Evolutionary conservation across 2,329 filamentous ascomycete genomes (phyloP).

Genomic region (Daldinia sp.): DNA sequence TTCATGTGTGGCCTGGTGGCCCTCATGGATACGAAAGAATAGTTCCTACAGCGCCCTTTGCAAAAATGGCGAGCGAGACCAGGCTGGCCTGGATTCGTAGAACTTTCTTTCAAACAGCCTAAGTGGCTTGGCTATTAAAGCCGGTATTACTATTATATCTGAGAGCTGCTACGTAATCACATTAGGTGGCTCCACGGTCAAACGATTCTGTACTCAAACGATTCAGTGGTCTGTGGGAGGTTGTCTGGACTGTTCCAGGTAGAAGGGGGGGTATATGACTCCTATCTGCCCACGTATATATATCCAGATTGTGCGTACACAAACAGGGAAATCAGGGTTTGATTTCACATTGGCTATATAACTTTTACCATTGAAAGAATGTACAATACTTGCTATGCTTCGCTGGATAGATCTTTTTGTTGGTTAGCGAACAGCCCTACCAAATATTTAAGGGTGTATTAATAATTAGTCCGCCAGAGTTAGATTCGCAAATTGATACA

Average conservation of each 20-base stretch:
- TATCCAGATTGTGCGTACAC: conserved; percentile 22
- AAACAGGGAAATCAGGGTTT: conserved; percentile 7
- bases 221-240: conserved; percentile 28
- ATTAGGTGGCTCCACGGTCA: conserved; percentile 37
- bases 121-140: conserved; percentile 26
- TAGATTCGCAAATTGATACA: conserved; percentile 29
- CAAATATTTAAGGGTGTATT: conserved; percentile 20
- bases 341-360: conserved; percentile 14
- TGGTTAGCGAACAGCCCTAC: conserved; percentile 7
- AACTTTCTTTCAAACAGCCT: conserved; percentile 42
- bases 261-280: conserved; percentile 8
- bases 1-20: conserved; percentile 54
- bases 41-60: conserved; percentile 48
- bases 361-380: conserved; percentile 15
- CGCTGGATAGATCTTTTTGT: conserved; percentile 20
- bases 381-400: conserved; percentile 18
- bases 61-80: conserved; percentile 47
- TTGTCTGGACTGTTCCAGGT: conserved; percentile 23
- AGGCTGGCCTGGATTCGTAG: conserved; percentile 50
- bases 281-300: conserved; percentile 8
- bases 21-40: conserved; percentile 53
- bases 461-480: conserved; percentile 24
- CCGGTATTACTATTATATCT: conserved; percentile 11
- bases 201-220: conserved; percentile 28
- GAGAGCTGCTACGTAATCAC: conserved; percentile 26